These are phyloP conservation scores for Aspergillus flavus DNA, from an alignment of 2,329 filamentous ascomycete species.

Conservation along the genomic window DNA sequence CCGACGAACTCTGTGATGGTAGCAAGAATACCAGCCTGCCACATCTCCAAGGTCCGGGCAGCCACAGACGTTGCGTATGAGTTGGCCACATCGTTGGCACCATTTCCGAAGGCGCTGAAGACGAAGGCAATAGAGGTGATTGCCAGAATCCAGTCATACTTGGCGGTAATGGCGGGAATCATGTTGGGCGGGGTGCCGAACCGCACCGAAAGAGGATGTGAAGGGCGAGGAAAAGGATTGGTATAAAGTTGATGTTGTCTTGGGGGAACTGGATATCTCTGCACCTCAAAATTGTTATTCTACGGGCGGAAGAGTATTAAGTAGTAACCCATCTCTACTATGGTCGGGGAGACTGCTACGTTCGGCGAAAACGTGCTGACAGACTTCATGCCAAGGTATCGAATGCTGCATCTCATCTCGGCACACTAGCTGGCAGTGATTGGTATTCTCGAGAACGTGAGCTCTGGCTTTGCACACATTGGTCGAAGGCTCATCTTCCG, in stretches of 20 bases:
- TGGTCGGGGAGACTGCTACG: not conserved
- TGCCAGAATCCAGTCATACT: constrained; percentile 35
- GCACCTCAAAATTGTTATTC: not conserved
- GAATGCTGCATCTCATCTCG: not conserved
- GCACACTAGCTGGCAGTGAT: not conserved
- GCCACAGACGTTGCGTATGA: constrained; percentile 57
- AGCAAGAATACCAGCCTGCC: constrained; percentile 54
- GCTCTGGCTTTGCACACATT: constrained; percentile 6
- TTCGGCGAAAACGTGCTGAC: not conserved
- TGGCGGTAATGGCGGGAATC: constrained; percentile 26
- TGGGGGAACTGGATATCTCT: not conserved
- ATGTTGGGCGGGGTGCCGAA: constrained; percentile 19
- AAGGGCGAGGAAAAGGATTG: not conserved
- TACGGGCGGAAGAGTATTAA: constrained; percentile 1
- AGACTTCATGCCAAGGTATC: constrained; percentile 2
- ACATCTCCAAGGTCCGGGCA: constrained; percentile 55
- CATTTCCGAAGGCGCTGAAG: constrained; percentile 32
- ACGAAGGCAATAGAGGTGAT: constrained; percentile 32
- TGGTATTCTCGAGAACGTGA: constrained; percentile 14
- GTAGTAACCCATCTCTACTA: not conserved
- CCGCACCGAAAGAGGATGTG: not conserved
- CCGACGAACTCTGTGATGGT: constrained; percentile 55
- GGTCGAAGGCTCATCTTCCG: constrained; percentile 2
- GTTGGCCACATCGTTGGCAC: constrained; percentile 55
- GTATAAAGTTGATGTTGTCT: not conserved